Evolutionary conservation across 2,329 filamentous ascomycete species (phyloP).

Genomic region (Podosphaera leucotricha): DNA sequence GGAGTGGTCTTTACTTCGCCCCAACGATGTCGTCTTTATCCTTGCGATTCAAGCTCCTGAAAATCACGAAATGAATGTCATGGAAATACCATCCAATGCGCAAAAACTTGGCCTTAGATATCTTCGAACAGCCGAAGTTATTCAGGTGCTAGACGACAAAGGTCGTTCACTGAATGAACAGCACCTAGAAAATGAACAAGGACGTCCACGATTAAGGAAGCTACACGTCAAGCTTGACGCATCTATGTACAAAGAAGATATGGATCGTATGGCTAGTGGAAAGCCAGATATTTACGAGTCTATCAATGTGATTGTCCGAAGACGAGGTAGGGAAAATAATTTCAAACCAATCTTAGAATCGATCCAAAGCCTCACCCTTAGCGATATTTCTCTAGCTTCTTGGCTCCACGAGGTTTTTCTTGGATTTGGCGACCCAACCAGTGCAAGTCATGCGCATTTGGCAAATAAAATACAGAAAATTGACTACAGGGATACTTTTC

Average conservation of each 20-base stretch:
- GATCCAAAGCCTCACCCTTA: conserved; percentile 64
- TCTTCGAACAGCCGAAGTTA: conserved; percentile 63
- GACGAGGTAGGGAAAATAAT: conserved; percentile 80
- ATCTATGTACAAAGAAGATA: conserved; percentile 53
- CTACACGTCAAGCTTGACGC: conserved; percentile 67
- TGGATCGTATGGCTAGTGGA: conserved; percentile 37
- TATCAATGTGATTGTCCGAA: conserved; percentile 67
- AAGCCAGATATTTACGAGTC: conserved; percentile 58
- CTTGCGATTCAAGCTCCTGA: conserved; percentile 46
- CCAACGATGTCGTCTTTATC: conserved; percentile 77
- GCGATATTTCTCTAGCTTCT: conserved; percentile 61
- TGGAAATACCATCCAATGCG: conserved; percentile 22
- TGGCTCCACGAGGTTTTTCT: conserved; percentile 96
- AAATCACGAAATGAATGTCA: conserved; percentile 28
- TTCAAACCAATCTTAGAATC: conserved; percentile 87
- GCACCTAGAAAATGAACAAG: conserved; percentile 37
- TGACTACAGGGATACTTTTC: conserved; percentile 82
- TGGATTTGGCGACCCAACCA: conserved; percentile 83
- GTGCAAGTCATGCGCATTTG: conserved; percentile 66
- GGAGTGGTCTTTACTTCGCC: conserved; percentile 76
- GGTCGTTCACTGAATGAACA: conserved; percentile 47
- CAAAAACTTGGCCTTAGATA: conserved; percentile 44
- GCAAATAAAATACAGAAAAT: conserved; percentile 54
- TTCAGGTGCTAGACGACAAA: conserved; percentile 70
- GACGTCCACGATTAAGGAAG: conserved; percentile 36